Conservation (phyloP, 768 basidiomycete genomes). For the Saitozyma sp. region DNA sequence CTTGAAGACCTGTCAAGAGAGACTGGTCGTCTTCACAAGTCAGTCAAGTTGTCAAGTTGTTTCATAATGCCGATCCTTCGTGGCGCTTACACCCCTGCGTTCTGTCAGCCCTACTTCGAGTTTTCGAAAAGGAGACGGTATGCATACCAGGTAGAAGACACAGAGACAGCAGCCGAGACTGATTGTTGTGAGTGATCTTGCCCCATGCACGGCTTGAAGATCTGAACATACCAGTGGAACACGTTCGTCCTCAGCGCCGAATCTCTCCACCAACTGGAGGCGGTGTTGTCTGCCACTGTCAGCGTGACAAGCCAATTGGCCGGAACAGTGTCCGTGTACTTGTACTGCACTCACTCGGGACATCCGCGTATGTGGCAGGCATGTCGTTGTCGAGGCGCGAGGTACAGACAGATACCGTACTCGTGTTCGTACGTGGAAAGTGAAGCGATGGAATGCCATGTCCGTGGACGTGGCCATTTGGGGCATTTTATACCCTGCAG, state of each 20-base stretch:
- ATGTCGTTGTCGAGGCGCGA: no score
- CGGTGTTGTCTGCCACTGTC: constrained; percentile 19
- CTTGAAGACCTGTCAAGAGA: constrained; percentile 30
- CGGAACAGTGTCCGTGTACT: no score
- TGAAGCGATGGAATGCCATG: no score
- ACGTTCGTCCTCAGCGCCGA: constrained; percentile 17
- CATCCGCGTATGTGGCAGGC: no score
- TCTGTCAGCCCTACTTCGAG: background rate
- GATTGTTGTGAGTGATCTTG: background rate
- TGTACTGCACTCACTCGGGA: no score
- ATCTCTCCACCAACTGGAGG: constrained; percentile 25
- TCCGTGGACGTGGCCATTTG: no score
- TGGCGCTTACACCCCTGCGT: constrained; percentile 5
- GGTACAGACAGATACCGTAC: no score
- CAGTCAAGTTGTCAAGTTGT: background rate
- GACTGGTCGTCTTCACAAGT: constrained; percentile 21
- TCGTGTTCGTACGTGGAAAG: no score
- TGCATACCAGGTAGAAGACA: constrained; percentile 27
- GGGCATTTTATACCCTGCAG: no score
- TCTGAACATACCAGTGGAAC: constrained; percentile 9
- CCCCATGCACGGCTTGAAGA: constrained; percentile 19
- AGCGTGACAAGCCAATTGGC: background rate
- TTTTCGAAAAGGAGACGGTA: background rate
- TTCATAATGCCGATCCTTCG: background rate
- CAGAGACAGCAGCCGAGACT: constrained; percentile 19